phyloP scores from a whole-genome alignment of 78 protist species.

The Creolimax fragrantissima region DNA sequence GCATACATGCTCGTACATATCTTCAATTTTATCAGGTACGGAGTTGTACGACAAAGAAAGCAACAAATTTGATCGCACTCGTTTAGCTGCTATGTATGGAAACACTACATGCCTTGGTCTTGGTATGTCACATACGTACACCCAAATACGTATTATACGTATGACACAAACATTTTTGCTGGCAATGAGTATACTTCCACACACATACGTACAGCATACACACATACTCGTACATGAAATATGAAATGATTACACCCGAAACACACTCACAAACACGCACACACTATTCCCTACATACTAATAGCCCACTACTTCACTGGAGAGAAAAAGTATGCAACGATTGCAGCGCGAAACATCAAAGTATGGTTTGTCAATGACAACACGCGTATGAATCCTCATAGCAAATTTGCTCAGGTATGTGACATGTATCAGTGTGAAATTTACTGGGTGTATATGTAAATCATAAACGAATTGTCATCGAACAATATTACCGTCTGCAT shows the following conservation, averaged over 20 bases:
- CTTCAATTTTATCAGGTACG: not conserved
- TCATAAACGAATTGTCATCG: not conserved
- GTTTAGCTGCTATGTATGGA: not conserved
- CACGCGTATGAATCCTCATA: not conserved
- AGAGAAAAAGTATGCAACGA: not conserved
- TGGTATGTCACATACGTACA: not conserved
- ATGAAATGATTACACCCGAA: no score
- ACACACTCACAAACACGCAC: not conserved
- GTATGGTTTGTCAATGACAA: not conserved
- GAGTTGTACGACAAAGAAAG: not conserved
- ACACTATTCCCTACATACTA: not conserved
- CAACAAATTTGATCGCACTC: slow-evolving; percentile 11
- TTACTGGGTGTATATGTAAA: not conserved
- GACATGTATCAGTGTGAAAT: not conserved
- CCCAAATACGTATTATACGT: not conserved
- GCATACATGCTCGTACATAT: not conserved
- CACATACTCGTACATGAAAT: no score
- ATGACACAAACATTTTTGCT: not conserved
- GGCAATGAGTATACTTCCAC: not conserved
- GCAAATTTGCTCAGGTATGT: not conserved
- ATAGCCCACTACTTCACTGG: slow-evolving; percentile 17
- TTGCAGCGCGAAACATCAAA: not conserved
- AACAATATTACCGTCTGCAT: not conserved
- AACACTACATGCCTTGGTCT: slow-evolving; percentile 14
- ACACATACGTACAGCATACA: not conserved